Evolutionary conservation across 2,329 filamentous ascomycete species (phyloP).

Genomic region (Trichoderma sp.): DNA sequence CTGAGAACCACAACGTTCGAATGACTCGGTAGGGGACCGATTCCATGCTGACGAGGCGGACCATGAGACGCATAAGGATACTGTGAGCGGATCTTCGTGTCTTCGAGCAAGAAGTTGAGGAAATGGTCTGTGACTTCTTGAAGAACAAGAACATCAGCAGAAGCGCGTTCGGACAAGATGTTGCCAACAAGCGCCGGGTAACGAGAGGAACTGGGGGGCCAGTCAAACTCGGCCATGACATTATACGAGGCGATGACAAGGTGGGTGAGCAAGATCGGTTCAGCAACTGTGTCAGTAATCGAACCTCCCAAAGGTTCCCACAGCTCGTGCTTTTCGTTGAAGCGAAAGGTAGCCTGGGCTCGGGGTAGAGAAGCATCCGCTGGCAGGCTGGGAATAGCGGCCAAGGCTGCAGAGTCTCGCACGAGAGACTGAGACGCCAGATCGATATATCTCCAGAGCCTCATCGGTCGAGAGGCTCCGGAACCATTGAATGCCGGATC

Average conservation of each 20-base stretch:
- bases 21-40: slow-evolving; percentile 60
- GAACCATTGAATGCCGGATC: slow-evolving; percentile 40
- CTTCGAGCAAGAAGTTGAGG: slow-evolving; percentile 55
- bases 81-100: slow-evolving; percentile 47
- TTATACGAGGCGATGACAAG: slow-evolving; percentile 56
- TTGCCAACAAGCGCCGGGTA: slow-evolving; percentile 50
- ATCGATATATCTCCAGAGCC: slow-evolving; percentile 56
- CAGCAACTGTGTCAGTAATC: slow-evolving; percentile 1
- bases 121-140: slow-evolving; percentile 69
- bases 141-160: slow-evolving; percentile 55
- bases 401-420: background rate
- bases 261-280: background rate
- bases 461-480: slow-evolving; percentile 52
- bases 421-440: slow-evolving; percentile 32
- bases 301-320: slow-evolving; percentile 1
- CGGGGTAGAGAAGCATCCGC: background rate
- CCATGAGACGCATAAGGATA: slow-evolving; percentile 63
- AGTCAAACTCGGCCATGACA: slow-evolving; percentile 54
- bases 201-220: slow-evolving; percentile 47
- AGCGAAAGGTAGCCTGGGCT: background rate
- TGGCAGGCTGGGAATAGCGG: background rate
- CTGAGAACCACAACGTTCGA: slow-evolving; percentile 65
- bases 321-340: background rate
- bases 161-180: slow-evolving; percentile 47
- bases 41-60: slow-evolving; percentile 53